Base-by-base conservation (phyloP, 1,139 yeast genomes). In the Suhomyces chickasaworum region DNA sequence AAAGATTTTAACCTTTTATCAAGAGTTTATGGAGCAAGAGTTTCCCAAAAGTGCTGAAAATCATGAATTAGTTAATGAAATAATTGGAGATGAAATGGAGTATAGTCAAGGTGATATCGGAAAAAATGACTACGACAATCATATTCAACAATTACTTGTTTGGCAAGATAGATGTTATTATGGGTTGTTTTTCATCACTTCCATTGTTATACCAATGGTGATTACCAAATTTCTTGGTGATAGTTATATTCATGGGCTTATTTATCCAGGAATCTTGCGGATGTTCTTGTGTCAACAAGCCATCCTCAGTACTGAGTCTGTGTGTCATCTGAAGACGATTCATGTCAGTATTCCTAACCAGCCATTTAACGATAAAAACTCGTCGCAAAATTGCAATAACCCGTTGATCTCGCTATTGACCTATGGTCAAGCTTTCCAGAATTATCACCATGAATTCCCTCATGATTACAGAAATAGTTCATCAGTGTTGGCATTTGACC, bases 381-480 rank as follows among this genome's bases (percentile, higher is more conserved):
- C 87, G 1, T 71, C 78, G n/a, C 65, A 64, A 18, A 65, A 75
- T 50, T 73, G 78, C 49, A 61, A 65, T 46, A 75, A 75, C 42
- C 83, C 85, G n/a, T 45, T 83, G 6, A 61, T 82, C 1, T 69
- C 83, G 1, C 50, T 83, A 3, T 56, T 84, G 8, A 80, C 89
- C 0, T 81, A 80, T 59, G 91, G 91, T 2, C 89, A 85, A 60
- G 65, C 74, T 7, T 66, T 75, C 55, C 87, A 84, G 53, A 84
- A 84, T 58, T 85, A 80, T 58, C 91, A 85, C 59, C 89, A 85
- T 58, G 89, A 84, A 57, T 85, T 85, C 54, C 87, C 89, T 1
- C 82, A 80, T 51, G 90, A 85, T 59, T 84, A 80, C 59, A 68
- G 84, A 42, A 79, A 81, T 8, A 61, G 68, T 9, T 65, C 74